phyloP scores from a whole-genome alignment of 257 asterid genomes.

The Solanum tarapatanum region DNA sequence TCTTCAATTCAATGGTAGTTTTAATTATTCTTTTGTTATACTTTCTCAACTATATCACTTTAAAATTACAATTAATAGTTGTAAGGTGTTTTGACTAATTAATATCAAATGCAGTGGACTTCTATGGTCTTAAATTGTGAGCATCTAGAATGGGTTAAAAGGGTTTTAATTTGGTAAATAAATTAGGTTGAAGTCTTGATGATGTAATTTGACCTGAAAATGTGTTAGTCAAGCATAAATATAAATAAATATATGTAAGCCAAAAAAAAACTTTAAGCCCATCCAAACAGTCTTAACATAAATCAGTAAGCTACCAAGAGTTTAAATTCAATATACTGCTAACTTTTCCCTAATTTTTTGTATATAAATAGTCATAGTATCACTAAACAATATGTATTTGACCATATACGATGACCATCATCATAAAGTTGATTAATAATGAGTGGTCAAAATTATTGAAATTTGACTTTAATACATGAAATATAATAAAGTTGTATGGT shows the following conservation, averaged over 20 bases:
- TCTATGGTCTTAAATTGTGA: background rate
- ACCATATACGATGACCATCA: background rate
- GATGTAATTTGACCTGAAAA: background rate
- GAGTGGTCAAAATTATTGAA: background rate
- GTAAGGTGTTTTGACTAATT: background rate
- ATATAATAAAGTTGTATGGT: background rate
- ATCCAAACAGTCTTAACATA: background rate
- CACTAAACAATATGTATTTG: background rate
- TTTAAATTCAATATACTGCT: too few relatives aligned
- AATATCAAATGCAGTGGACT: background rate
- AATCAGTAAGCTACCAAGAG: too few relatives aligned
- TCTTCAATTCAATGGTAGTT: background rate
- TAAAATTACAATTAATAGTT: background rate
- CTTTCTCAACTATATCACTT: background rate
- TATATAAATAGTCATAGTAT: too few relatives aligned
- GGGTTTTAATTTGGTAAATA: background rate
- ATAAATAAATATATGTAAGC: too few relatives aligned
- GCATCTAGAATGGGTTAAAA: background rate
- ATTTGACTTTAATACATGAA: background rate
- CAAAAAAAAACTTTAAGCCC: too few relatives aligned
- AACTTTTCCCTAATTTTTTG: background rate
- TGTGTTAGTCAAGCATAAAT: background rate
- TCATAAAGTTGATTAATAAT: background rate
- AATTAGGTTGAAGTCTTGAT: background rate
- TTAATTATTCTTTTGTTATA: background rate